Base-by-base conservation (phyloP, 225 moss, liverwort and hornwort species). In the Rhytidiadelphus loreus region DNA sequence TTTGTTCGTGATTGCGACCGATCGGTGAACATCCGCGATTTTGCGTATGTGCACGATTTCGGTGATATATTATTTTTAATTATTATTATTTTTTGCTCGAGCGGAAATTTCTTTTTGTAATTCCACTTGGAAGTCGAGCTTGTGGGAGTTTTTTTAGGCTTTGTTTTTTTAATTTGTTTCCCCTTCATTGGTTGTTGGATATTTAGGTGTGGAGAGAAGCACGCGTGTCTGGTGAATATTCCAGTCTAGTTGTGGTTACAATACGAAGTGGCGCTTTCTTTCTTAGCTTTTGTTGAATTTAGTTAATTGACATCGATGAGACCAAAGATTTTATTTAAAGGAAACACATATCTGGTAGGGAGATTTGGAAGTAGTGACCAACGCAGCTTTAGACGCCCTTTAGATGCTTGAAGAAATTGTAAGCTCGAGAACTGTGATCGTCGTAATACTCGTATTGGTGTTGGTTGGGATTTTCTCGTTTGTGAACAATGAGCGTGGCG, bases 21-120 rank as follows among this genome's bases (percentile, higher is more conserved):
- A 89, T 93, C 89, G 76, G 86, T 86, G 88, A 86, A 29, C 60
- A 82, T 85, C 87, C 85, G 43, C 64, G 82, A 72, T 85, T 85
- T 37, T 69, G 29, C 50, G 55, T 52, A 12, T 65, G 37, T 18
- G 18, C 50, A 48, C 39, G 55, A 69, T 83, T 16, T 48, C 52
- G 35, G 65, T 20, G 55, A 83, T 77, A 52, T 30, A 2, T 23
- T 20, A 3, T 17, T 43, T 33, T 23, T 21, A 6, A 4, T 76
- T 32, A 8, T 22, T 50, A 2, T 60, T 11, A 13, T 61, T 20
- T 76, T 20, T 77, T 13, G n/a, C 20, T 65, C 11, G 29, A 69
- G 50, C 5, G 3, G 35, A n/a, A 70, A 46, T 84, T 70, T 50
- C 4, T 35, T 33, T 28, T 81, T 18, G 30, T 76, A 71, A 83